Evolutionary conservation across 768 basidiomycete species (phyloP), one percentile per base, ranked within the genome.

Genomic region (Mrakia frigida): DNA sequence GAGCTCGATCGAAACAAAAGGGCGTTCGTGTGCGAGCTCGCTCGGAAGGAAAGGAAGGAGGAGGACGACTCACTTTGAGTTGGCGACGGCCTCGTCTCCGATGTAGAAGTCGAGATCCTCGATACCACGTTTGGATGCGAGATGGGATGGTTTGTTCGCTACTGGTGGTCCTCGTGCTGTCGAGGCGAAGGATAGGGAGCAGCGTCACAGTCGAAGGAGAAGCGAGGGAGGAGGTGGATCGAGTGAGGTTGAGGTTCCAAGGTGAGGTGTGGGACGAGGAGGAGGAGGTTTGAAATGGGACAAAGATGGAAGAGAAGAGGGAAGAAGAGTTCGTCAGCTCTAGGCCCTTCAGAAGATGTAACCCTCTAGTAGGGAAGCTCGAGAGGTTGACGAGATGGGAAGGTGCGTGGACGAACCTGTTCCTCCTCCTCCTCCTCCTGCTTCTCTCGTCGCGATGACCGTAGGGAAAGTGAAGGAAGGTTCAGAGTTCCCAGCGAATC

Each of bases 31-130:
- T 72, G 50, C 70, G 50, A 71, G 53, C 50, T 71, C 52, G 50
- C 4, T n/a, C 23, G 18, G 59, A 68, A 60, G 21, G 35, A 13
- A 46, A 7, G 41, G 41, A 63, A 43, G 31, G 14, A n/a, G 18
- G 52, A 31, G n/a, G n/a, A 5, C 33, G 31, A 81, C 82, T 75
- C 77, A 82, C 86, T 94, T 98, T 53, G 91, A 90, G 82, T 98
- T 98, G 25, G 93, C 93, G 25, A 98, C 87, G 0, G 97, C 97
- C 84, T 98, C 97, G 82, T 98, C 94, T 77, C 97, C 97, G 85
- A 99, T 99, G 87, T 92, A 97, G 87, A 98, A 99, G 86, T 99
- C 96, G 79, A 98, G 91, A 84, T 99, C 97, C 84, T 99, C 97
- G 52, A 98, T 91, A 16, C 97, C 97, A 74, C 97, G 90, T 85